Percentiles rank a stretch among this genome's conserved stretches.
phyloP scores from a whole-genome alignment of 2,329 filamentous ascomycete species.

The Colletotrichum destructivum region DNA sequence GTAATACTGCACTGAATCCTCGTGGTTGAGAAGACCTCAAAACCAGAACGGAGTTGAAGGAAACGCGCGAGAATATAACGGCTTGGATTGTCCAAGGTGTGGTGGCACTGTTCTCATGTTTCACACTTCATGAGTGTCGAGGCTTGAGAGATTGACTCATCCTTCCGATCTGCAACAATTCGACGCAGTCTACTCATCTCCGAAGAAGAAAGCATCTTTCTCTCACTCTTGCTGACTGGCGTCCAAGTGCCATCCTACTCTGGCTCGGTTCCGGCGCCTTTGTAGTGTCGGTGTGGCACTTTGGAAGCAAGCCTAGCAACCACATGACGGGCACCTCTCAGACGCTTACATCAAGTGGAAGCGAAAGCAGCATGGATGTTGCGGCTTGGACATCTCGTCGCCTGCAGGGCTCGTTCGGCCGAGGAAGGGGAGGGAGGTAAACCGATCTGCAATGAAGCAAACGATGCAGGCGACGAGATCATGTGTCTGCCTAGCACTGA shows the following conservation, averaged over 20 bases:
- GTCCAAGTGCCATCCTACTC: not conserved
- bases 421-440: conserved; percentile 21
- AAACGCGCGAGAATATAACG: not conserved
- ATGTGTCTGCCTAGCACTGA: conserved; percentile 21
- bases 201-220: not conserved
- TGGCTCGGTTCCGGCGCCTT: not conserved
- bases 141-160: not conserved
- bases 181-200: not conserved
- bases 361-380: conserved; percentile 10
- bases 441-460: conserved; percentile 27
- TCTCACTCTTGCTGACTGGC: not conserved
- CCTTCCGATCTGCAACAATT: not conserved
- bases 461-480: conserved; percentile 3
- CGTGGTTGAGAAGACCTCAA: not conserved
- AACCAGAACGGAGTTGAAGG: no score
- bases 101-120: not conserved
- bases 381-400: conserved; percentile 2
- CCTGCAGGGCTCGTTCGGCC: conserved; percentile 27
- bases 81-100: not conserved
- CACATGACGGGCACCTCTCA: not conserved
- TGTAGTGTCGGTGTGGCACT: not conserved
- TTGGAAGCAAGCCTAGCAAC: not conserved
- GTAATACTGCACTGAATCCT: not conserved
- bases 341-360: not conserved
- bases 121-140: not conserved